Evolutionary conservation across 495 filamentous ascomycete genomes (phyloP).

Genomic region (Apodospora peruviana): DNA sequence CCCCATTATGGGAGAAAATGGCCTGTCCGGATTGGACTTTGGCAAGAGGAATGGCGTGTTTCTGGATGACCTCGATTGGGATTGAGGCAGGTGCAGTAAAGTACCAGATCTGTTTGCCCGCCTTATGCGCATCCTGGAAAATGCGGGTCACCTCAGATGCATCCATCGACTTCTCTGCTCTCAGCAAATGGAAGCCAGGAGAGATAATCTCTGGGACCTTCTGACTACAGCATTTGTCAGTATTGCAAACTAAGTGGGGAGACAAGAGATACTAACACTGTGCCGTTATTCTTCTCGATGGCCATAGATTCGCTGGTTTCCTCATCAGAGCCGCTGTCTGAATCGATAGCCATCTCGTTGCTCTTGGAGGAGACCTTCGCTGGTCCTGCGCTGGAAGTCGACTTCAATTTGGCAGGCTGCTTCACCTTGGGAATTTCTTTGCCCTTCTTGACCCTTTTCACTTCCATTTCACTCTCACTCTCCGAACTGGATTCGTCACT

Average conservation of each 20-base stretch:
- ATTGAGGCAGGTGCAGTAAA: slow-evolving; percentile 44
- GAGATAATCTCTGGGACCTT: slow-evolving; percentile 16
- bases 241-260: not conserved
- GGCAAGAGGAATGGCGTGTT: slow-evolving; percentile 37
- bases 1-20: slow-evolving; percentile 35
- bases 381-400: not conserved
- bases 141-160: slow-evolving; percentile 30
- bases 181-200: slow-evolving; percentile 26
- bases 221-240: slow-evolving; percentile 13
- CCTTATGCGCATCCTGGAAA: slow-evolving; percentile 36
- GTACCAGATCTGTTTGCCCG: slow-evolving; percentile 48
- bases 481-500: slow-evolving; percentile 13
- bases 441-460: slow-evolving; percentile 12
- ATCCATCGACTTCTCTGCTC: slow-evolving; percentile 25
- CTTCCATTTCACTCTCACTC: slow-evolving; percentile 20
- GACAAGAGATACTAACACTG: slow-evolving; percentile 13
- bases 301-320: slow-evolving; percentile 15
- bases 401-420: not conserved
- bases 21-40: slow-evolving; percentile 28
- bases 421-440: slow-evolving; percentile 4
- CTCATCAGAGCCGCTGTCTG: slow-evolving; percentile 28
- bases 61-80: slow-evolving; percentile 42
- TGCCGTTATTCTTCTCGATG: slow-evolving; percentile 18
- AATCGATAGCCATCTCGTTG: slow-evolving; percentile 19
- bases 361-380: slow-evolving; percentile 6